Evolutionary conservation across 139 green algal species (phyloP).

Genomic region (Mesotaenium endlicherianum): DNA sequence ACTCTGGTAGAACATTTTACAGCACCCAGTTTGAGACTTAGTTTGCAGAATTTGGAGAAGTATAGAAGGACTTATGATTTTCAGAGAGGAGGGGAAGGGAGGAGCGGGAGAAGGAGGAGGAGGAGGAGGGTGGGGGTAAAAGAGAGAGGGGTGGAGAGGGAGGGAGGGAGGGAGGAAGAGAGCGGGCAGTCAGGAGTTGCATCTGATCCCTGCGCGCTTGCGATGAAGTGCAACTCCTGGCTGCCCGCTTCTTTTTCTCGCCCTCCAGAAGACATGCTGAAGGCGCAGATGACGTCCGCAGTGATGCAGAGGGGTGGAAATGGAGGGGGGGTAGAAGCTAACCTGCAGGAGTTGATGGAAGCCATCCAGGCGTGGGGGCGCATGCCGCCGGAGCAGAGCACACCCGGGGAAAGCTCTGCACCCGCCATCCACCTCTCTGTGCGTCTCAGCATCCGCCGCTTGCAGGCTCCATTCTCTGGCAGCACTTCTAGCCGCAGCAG

Average conservation of each 20-base stretch:
- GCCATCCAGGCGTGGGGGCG: constrained; percentile 22
- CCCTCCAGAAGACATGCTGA: background rate
- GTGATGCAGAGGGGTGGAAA: background rate
- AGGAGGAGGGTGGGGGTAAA: too few species aligned
- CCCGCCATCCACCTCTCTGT: background rate
- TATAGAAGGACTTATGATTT: too few species aligned
- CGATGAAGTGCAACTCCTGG: background rate
- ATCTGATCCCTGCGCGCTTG: background rate
- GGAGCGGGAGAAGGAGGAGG: too few species aligned
- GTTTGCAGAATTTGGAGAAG: too few species aligned
- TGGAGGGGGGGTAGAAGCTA: background rate
- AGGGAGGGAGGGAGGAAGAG: background rate
- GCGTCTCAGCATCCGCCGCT: background rate
- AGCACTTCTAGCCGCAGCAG: too few species aligned
- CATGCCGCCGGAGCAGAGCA: constrained; percentile 55
- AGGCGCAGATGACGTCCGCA: background rate
- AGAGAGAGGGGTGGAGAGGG: background rate
- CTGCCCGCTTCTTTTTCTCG: background rate
- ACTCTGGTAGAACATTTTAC: too few species aligned
- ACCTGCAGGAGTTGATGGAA: background rate
- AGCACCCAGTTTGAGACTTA: too few species aligned
- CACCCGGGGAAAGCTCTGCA: constrained; percentile 62
- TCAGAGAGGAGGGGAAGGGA: too few species aligned
- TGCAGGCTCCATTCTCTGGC: background rate
- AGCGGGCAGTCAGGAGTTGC: background rate